Evolutionary conservation across 495 filamentous ascomycete genomes (phyloP).

Genomic region (Amniculicola lignicola): DNA sequence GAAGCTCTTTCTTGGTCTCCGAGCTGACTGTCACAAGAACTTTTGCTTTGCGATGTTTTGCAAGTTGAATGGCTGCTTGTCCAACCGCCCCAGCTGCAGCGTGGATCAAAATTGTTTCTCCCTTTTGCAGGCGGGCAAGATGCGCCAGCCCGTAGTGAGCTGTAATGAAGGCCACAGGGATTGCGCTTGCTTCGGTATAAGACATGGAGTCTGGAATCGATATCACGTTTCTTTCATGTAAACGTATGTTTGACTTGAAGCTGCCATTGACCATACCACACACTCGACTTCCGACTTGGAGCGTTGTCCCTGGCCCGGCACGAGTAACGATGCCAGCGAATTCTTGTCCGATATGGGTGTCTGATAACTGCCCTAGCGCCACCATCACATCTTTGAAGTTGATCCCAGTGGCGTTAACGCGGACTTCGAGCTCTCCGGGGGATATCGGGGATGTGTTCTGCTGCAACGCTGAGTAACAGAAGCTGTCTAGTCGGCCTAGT

Average conservation of each 20-base stretch:
- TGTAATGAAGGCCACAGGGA: neutral
- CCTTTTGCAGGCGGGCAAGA: neutral
- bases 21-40: conserved; percentile 13
- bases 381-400: conserved; percentile 19
- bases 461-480: neutral
- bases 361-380: conserved; percentile 1
- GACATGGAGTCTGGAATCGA: neutral
- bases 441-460: neutral
- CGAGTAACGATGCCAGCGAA: conserved; percentile 2
- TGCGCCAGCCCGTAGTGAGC: neutral
- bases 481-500: neutral
- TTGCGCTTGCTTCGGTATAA: neutral
- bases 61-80: conserved; percentile 2
- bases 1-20: neutral
- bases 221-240: neutral
- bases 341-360: conserved; percentile 4
- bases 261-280: neutral
- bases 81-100: conserved; percentile 11
- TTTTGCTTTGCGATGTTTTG: neutral
- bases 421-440: conserved; percentile 5
- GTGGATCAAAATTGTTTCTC: conserved; percentile 10
- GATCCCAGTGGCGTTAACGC: conserved; percentile 9
- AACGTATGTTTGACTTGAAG: neutral
- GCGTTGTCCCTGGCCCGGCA: neutral
- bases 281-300: conserved; percentile 12